Evolutionary conservation across 1,284 basidiomycete species (phyloP).

Genomic region (Bjerkandera adusta): DNA sequence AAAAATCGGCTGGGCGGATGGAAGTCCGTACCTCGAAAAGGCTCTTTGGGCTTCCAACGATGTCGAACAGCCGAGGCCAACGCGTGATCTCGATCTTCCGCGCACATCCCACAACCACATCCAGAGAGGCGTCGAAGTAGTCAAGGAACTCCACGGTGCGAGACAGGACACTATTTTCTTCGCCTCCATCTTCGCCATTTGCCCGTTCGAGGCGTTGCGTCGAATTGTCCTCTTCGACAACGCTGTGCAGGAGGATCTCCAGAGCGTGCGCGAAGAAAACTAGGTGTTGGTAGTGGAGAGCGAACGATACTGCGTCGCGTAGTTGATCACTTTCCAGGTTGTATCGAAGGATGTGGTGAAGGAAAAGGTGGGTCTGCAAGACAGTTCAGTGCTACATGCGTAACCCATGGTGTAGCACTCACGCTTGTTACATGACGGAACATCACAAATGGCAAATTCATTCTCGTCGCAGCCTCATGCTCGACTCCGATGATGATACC

Average conservation of each 20-base stretch:
- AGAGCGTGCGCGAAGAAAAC: conserved; percentile 94
- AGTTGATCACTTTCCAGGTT: conserved; percentile 76
- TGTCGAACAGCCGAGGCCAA: conserved; percentile 87
- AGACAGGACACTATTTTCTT: conserved; percentile 51
- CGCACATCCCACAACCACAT: conserved; percentile 95
- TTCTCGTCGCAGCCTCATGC: conserved; percentile 77
- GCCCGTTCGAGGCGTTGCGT: conserved; percentile 22
- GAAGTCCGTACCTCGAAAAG: conserved; percentile 77
- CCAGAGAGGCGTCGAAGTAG: conserved; percentile 86
- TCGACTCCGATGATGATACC: conserved; percentile 98
- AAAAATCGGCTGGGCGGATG: not conserved
- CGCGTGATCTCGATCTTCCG: conserved; percentile 94
- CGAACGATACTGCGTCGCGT: conserved; percentile 82
- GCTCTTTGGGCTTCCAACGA: conserved; percentile 86
- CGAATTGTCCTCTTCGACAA: conserved; percentile 86
- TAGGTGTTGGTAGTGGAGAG: conserved; percentile 83
- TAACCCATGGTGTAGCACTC: conserved; percentile 27
- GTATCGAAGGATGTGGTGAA: conserved; percentile 88
- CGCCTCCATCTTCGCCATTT: conserved; percentile 14
- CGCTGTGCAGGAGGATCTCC: conserved; percentile 91
- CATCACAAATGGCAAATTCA: conserved; percentile 86
- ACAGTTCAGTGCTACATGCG: not conserved
- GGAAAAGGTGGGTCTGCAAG: conserved; percentile 84
- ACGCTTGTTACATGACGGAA: conserved; percentile 92
- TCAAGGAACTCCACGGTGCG: conserved; percentile 89